Evolutionary conservation across 2,329 filamentous ascomycete genomes (phyloP).

Genomic region (Fusarium sp.): DNA sequence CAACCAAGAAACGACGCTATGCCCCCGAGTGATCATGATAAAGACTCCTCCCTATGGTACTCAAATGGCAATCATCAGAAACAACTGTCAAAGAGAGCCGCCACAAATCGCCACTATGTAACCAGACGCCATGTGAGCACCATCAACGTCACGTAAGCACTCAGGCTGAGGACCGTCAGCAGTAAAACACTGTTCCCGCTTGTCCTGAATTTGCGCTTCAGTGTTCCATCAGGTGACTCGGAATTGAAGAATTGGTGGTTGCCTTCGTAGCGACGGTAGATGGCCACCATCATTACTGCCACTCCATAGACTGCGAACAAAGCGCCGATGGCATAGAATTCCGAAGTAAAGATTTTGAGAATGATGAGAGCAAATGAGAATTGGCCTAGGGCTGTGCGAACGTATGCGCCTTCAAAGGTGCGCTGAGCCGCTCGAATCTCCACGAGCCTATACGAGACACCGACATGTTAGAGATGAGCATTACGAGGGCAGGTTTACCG

Average conservation of each 20-base stretch:
- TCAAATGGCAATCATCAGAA: background rate
- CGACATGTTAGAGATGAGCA: background rate
- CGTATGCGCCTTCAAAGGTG: slow-evolving; percentile 97
- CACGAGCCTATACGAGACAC: slow-evolving; percentile 70
- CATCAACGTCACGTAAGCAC: slow-evolving; percentile 68
- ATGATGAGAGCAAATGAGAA: slow-evolving; percentile 96
- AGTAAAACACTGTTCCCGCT: slow-evolving; percentile 72
- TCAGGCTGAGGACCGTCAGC: slow-evolving; percentile 67
- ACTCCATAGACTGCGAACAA: slow-evolving; percentile 93
- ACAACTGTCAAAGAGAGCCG: background rate
- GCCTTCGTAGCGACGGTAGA: slow-evolving; percentile 90
- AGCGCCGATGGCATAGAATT: slow-evolving; percentile 98
- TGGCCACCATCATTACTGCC: slow-evolving; percentile 83
- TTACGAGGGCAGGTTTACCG: background rate
- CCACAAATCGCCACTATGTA: slow-evolving; percentile 23
- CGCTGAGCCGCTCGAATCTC: slow-evolving; percentile 95
- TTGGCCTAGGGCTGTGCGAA: slow-evolving; percentile 92
- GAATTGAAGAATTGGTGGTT: slow-evolving; percentile 90
- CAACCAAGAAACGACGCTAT: background rate
- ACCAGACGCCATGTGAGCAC: slow-evolving; percentile 65
- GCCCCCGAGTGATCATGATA: background rate
- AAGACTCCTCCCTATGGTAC: background rate
- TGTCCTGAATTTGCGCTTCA: slow-evolving; percentile 69
- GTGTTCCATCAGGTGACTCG: slow-evolving; percentile 48
- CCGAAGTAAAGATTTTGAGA: slow-evolving; percentile 90